Evolutionary conservation across 2,329 filamentous ascomycete species (phyloP).

Genomic region (Diplodia mutila): DNA sequence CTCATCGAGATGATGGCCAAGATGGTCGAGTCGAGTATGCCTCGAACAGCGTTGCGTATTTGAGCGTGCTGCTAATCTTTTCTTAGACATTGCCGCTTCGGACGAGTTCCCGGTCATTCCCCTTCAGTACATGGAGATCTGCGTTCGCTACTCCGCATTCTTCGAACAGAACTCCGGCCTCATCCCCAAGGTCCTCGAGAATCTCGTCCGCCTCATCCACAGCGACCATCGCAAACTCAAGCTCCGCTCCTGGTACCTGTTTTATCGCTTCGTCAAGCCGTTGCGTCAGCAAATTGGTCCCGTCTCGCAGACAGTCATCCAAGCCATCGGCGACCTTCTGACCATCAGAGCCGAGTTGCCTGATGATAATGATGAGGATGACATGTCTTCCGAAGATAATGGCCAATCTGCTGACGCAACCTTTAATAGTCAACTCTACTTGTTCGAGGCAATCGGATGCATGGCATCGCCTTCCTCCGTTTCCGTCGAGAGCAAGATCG

Average conservation of each 20-base stretch:
- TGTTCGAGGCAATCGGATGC: slow-evolving; percentile 93
- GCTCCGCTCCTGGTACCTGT: slow-evolving; percentile 94
- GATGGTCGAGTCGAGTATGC: slow-evolving; percentile 87
- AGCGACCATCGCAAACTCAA: slow-evolving; percentile 85
- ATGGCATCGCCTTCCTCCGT: slow-evolving; percentile 82
- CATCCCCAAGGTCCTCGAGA: slow-evolving; percentile 85
- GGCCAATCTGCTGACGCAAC: slow-evolving; percentile 88
- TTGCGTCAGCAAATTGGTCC: slow-evolving; percentile 82
- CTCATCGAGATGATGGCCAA: slow-evolving; percentile 91
- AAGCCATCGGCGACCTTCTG: slow-evolving; percentile 84
- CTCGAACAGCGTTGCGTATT: background rate
- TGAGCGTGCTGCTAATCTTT: background rate
- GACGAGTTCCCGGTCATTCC: slow-evolving; percentile 87
- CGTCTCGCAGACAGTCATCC: slow-evolving; percentile 87
- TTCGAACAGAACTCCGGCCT: slow-evolving; percentile 83
- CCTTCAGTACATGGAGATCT: slow-evolving; percentile 98
- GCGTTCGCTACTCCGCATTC: slow-evolving; percentile 88
- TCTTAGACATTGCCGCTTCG: slow-evolving; percentile 73
- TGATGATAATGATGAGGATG: slow-evolving; percentile 77
- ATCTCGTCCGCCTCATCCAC: slow-evolving; percentile 88
- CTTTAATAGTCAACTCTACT: slow-evolving; percentile 87
- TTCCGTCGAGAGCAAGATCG: slow-evolving; percentile 79
- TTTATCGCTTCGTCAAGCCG: slow-evolving; percentile 89
- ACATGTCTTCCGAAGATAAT: slow-evolving; percentile 93
- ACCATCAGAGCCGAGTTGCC: slow-evolving; percentile 89